Conservation (phyloP, 768 basidiomycete genomes). For the Strobilomyces dryophilus region DNA sequence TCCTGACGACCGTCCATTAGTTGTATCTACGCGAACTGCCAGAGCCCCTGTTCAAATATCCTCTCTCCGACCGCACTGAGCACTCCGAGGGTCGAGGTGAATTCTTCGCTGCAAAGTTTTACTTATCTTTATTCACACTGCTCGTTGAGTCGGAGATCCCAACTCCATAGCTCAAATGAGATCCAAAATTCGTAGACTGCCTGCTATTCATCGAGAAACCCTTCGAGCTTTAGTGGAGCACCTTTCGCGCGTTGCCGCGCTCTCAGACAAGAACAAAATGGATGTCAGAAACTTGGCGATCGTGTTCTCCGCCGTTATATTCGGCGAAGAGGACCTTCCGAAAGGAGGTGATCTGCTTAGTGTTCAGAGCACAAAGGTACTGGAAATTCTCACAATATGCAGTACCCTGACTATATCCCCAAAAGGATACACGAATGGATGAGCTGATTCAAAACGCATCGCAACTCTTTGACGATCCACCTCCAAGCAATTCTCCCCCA, state of each 20-base stretch:
- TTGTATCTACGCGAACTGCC: constrained; percentile 83
- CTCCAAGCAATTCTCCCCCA: constrained; percentile 53
- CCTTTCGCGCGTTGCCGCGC: constrained; percentile 64
- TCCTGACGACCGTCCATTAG: constrained; percentile 31
- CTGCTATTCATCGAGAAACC: constrained; percentile 80
- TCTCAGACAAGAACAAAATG: constrained; percentile 84
- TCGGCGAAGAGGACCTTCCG: constrained; percentile 88
- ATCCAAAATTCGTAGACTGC: constrained; percentile 82
- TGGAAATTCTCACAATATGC: constrained; percentile 31
- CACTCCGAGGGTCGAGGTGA: constrained; percentile 74
- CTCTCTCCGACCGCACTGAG: constrained; percentile 76
- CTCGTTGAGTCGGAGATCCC: constrained; percentile 56
- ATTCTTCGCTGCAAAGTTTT: constrained; percentile 4
- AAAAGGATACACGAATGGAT: constrained; percentile 74
- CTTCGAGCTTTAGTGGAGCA: constrained; percentile 81
- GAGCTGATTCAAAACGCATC: constrained; percentile 73
- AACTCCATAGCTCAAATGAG: constrained; percentile 70
- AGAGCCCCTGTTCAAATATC: constrained; percentile 83
- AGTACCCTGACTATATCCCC: constrained; percentile 1
- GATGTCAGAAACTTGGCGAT: constrained; percentile 90
- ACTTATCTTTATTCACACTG: not conserved
- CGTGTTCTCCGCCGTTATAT: constrained; percentile 83
- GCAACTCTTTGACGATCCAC: constrained; percentile 61
- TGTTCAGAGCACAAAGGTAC: constrained; percentile 73
- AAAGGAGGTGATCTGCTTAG: constrained; percentile 72